A percentile compares a stretch with the other conserved stretches of the same genome.
These are phyloP conservation scores for Phytophthora sp. DNA, from an alignment of 352 stramenopile genomes.

Conservation along the genomic window DNA sequence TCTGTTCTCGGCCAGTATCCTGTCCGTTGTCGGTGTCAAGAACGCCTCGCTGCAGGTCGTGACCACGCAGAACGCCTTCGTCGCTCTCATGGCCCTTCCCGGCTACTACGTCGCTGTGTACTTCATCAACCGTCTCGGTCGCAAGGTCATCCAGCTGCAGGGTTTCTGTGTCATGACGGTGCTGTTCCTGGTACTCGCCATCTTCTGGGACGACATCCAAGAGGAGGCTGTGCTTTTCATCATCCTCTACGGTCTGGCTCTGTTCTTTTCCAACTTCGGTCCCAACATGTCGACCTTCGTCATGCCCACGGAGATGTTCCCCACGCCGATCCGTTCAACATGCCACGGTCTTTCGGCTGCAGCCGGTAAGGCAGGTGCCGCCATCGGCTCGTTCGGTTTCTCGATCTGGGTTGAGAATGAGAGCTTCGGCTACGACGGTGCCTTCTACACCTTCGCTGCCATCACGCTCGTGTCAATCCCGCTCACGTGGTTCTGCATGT, in stretches of 20 bases:
- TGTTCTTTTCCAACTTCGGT: constrained; percentile 90
- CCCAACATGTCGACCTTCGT: constrained; percentile 90
- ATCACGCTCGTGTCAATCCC: constrained; percentile 65
- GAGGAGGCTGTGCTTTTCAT: constrained; percentile 65
- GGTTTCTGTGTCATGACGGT: constrained; percentile 74
- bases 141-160: constrained; percentile 77
- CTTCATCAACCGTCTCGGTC: constrained; percentile 73
- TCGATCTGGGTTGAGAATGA: constrained; percentile 69
- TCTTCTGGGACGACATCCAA: constrained; percentile 64
- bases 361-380: constrained; percentile 84
- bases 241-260: constrained; percentile 72
- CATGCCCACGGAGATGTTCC: constrained; percentile 88
- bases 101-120: constrained; percentile 83
- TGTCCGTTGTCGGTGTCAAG: constrained; percentile 60
- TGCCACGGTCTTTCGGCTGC: constrained; percentile 92
- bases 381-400: constrained; percentile 70
- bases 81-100: constrained; percentile 74
- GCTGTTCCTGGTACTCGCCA: constrained; percentile 61
- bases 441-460: constrained; percentile 65
- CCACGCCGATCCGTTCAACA: constrained; percentile 85
- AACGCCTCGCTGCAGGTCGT: constrained; percentile 55
- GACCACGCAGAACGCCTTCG: constrained; percentile 67
- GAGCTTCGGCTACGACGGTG: constrained; percentile 60
- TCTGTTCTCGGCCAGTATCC: constrained; percentile 73
- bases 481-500: constrained; percentile 69